Conservation (phyloP, 306 rosid genomes). For the Dalbergia cultrata region DNA sequence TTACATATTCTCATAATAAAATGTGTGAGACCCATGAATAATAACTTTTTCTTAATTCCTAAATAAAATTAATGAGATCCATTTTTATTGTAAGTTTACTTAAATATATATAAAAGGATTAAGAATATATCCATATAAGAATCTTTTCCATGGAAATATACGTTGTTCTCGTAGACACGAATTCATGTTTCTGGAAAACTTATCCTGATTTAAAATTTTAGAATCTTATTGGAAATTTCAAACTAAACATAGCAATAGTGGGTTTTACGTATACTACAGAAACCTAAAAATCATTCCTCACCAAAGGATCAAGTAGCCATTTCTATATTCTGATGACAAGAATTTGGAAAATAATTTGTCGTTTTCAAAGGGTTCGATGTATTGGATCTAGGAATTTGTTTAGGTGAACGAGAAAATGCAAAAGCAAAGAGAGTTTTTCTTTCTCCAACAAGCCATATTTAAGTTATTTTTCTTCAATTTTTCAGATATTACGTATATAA, state of each 20-base stretch:
- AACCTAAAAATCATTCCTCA: not conserved
- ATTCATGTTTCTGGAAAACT: not conserved
- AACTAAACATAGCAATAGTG: not conserved
- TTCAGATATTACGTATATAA: too few relatives aligned
- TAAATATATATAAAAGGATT: too few relatives aligned
- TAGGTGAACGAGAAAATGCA: slow-evolving; percentile 1
- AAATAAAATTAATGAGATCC: too few relatives aligned
- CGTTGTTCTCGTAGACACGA: not conserved
- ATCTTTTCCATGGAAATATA: not conserved
- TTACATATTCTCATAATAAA: too few relatives aligned
- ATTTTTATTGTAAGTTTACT: too few relatives aligned
- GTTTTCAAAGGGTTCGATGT: not conserved
- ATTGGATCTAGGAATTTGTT: slow-evolving; percentile 25
- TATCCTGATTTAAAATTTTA: not conserved
- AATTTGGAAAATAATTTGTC: not conserved
- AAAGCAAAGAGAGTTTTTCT: not conserved
- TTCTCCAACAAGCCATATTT: not conserved
- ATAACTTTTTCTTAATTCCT: too few relatives aligned
- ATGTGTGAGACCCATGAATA: too few relatives aligned
- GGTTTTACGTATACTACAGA: not conserved
- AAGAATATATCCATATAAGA: too few relatives aligned
- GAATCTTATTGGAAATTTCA: not conserved
- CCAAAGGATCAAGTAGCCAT: not conserved
- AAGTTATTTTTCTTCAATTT: not conserved
- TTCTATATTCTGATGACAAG: not conserved